Evolutionary conservation across 257 asterid genomes (phyloP).

Genomic region (Echium plantagineum): DNA sequence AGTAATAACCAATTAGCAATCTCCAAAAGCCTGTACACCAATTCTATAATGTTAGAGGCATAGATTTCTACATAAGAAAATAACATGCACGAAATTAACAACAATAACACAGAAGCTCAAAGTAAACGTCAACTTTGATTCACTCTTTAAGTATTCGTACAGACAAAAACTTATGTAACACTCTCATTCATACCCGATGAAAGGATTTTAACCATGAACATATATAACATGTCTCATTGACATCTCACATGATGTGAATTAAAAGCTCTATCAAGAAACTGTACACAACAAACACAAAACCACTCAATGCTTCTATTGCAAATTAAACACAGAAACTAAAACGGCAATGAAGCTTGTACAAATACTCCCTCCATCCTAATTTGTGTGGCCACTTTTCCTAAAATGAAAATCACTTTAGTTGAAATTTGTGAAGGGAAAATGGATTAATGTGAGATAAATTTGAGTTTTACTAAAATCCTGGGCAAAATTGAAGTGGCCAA

Average conservation of each 20-base stretch:
- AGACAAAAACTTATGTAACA: not conserved
- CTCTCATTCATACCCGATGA: not conserved
- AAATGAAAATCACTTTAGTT: too few species aligned
- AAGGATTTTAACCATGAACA: not conserved
- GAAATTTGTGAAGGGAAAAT: too few species aligned
- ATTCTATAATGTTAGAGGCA: not conserved
- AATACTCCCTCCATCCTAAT: too few species aligned
- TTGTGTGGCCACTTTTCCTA: too few species aligned
- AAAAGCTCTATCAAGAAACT: too few species aligned
- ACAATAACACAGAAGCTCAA: not conserved
- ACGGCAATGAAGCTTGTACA: too few species aligned
- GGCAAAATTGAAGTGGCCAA: too few species aligned
- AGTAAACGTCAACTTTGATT: not conserved
- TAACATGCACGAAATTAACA: not conserved
- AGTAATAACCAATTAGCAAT: slow-evolving; percentile 1
- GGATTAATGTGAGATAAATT: too few species aligned
- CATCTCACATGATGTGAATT: too few species aligned
- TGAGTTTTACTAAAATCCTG: too few species aligned
- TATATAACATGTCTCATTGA: not conserved
- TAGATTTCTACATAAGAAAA: not conserved
- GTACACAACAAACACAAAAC: too few species aligned
- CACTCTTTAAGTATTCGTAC: not conserved
- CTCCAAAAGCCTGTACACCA: not conserved
- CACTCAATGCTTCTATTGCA: not conserved
- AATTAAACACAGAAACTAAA: too few species aligned